Evolutionary conservation across 768 basidiomycete genomes (phyloP), one percentile per base, ranked within the genome.

Genomic region (Amanita inopinata): DNA sequence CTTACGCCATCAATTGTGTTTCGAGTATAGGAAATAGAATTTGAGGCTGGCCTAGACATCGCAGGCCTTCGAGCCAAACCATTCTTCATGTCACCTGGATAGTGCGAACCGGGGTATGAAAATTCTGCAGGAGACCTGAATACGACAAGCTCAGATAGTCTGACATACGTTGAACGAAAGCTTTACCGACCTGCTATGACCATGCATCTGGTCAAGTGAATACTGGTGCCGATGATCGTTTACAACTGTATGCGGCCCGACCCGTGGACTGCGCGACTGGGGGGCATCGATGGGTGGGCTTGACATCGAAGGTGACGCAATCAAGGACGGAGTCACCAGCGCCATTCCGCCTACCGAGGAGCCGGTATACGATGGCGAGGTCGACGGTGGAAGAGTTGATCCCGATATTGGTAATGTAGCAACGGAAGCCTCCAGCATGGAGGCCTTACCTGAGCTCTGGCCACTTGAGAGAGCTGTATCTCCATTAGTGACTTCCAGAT

Each of bases 1-100:
- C 66, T 56, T 56, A 79, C 78, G 49, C 63, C 69, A 55, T 76
- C 73, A 46, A 65, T 66, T 51, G 68, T 64, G 49, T 66, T 69
- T 43, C 69, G 67, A 25, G 66, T 58, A 45, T 67, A 62, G n/a
- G 66, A 65, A 47, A 74, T 61, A 12, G 70, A 70, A 24, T 47
- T 60, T 7, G 72, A 69, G 28, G 51, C 52, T 11, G 65, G 65
- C 33, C 70, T 67, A 34, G 63, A 51, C 36, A 71, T 52, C 1
- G 64, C 64, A 43, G 68, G 68, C 33, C 65, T 67, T 42, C 70
- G 70, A 42, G 51, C 32, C 27, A 64, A 46, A 18, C 52, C 40
- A 30, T 44, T 37, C 54, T 24, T 56, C 52, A 49, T 56, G 43
- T 19, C 53, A 24, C 41, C 56, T 24, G 52, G 45, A 32, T 52